Conservation (phyloP, 768 basidiomycete species). For the Tulasnella sp. region DNA sequence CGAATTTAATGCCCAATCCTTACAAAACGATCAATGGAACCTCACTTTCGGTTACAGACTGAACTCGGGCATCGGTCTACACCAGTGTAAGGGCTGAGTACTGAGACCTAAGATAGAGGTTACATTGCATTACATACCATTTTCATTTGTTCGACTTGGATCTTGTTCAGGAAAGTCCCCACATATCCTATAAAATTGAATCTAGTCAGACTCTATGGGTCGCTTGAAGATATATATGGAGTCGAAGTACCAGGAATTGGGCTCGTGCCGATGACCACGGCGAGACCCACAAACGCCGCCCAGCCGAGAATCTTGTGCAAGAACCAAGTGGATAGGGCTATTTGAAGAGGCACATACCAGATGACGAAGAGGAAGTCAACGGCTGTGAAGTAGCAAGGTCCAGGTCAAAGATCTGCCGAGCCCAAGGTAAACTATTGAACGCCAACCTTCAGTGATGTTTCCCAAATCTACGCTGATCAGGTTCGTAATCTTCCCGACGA, state of each 20-base stretch:
- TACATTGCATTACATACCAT: slow-evolving; percentile 38
- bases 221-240: not conserved
- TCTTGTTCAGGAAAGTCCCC: slow-evolving; percentile 47
- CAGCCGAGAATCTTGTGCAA: slow-evolving; percentile 51
- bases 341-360: slow-evolving; percentile 44
- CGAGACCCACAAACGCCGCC: slow-evolving; percentile 59
- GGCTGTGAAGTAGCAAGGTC: slow-evolving; percentile 18
- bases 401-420: no score
- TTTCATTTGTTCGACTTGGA: slow-evolving; percentile 53
- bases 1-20: not conserved
- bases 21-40: slow-evolving; percentile 30
- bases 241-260: slow-evolving; percentile 51
- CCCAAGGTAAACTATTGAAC: not conserved
- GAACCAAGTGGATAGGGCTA: slow-evolving; percentile 43
- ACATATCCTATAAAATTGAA: slow-evolving; percentile 38
- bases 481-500: slow-evolving; percentile 75
- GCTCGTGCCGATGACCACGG: slow-evolving; percentile 49
- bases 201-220: not conserved
- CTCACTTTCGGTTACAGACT: slow-evolving; percentile 58
- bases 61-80: slow-evolving; percentile 57
- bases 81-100: not conserved
- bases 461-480: slow-evolving; percentile 63
- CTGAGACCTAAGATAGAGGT: not conserved
- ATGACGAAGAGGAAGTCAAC: slow-evolving; percentile 41
- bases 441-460: slow-evolving; percentile 39